phyloP scores from a whole-genome alignment of 495 filamentous ascomycete species.

The Penicillium roqueforti region DNA sequence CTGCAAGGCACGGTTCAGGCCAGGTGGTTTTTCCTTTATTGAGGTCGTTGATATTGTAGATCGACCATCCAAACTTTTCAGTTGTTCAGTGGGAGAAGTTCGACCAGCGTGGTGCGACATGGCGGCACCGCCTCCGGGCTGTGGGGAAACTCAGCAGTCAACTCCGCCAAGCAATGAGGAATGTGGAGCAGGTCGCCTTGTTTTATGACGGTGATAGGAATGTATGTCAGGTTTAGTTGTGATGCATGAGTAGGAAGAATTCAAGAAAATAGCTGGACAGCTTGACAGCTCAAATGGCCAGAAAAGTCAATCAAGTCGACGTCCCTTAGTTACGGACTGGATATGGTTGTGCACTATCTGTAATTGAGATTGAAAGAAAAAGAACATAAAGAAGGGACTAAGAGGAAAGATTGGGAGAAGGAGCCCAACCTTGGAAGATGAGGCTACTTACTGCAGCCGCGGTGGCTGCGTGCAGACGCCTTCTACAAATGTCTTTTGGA shows the following conservation, averaged over 20 bases:
- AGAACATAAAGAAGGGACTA: neutral
- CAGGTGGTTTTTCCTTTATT: conserved; percentile 1
- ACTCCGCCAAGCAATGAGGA: conserved; percentile 10
- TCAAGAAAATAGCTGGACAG: conserved; percentile 6
- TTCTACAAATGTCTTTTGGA: neutral
- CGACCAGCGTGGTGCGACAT: conserved; percentile 28
- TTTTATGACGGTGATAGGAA: conserved; percentile 14
- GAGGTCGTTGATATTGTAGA: neutral
- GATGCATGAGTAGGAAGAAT: conserved; percentile 5
- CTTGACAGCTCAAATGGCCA: neutral
- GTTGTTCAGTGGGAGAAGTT: conserved; percentile 16
- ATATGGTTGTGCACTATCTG: neutral
- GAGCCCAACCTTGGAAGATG: conserved; percentile 6
- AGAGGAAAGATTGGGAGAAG: conserved; percentile 3
- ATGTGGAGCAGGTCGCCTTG: conserved; percentile 27
- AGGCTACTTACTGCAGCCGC: conserved; percentile 11
- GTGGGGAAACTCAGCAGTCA: conserved; percentile 27
- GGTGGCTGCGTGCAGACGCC: neutral
- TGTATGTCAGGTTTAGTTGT: neutral
- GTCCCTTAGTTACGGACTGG: neutral
- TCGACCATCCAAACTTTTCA: neutral
- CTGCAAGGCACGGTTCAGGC: conserved; percentile 17
- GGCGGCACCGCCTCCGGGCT: conserved; percentile 26
- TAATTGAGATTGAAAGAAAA: neutral
- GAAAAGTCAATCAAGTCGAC: neutral